These are phyloP conservation scores for Crithidia bombi DNA, from an alignment of 208 protist species.

Conservation along the genomic window DNA sequence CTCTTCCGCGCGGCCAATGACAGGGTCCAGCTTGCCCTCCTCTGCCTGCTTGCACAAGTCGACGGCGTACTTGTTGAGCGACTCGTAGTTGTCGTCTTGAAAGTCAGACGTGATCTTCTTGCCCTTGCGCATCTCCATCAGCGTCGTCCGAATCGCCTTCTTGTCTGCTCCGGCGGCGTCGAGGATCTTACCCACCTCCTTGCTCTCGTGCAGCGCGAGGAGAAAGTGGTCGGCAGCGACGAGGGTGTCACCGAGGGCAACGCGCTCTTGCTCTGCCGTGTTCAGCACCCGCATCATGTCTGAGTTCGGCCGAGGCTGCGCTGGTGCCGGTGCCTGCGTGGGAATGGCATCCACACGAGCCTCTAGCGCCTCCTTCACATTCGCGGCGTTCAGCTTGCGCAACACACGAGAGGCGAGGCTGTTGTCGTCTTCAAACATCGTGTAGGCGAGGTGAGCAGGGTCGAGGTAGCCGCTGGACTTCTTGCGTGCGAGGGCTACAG, in stretches of 20 bases:
- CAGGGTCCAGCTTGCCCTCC: conserved; percentile 97
- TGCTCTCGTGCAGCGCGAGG: conserved; percentile 68
- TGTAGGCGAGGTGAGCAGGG: conserved; percentile 61
- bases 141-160: conserved; percentile 56
- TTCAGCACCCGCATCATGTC: conserved; percentile 83
- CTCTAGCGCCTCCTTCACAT: conserved; percentile 58
- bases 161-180: conserved; percentile 67
- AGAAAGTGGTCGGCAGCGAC: conserved; percentile 85
- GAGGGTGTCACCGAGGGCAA: conserved; percentile 70
- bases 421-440: conserved; percentile 68
- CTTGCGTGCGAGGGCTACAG: conserved; percentile 53
- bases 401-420: conserved; percentile 66
- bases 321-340: conserved; percentile 63
- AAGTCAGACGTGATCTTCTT: conserved; percentile 86
- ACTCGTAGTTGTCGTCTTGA: conserved; percentile 88
- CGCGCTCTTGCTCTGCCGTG: conserved; percentile 80
- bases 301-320: conserved; percentile 63
- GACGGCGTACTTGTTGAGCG: conserved; percentile 97
- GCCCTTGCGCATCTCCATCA: conserved; percentile 85
- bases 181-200: conserved; percentile 61
- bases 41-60: conserved; percentile 95
- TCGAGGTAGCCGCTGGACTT: conserved; percentile 69
- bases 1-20: conserved; percentile 99
- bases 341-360: conserved; percentile 53
- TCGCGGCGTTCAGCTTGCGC: conserved; percentile 57